Evolutionary conservation across 306 rosid genomes (phyloP).

Genomic region (Biancaea sappan): DNA sequence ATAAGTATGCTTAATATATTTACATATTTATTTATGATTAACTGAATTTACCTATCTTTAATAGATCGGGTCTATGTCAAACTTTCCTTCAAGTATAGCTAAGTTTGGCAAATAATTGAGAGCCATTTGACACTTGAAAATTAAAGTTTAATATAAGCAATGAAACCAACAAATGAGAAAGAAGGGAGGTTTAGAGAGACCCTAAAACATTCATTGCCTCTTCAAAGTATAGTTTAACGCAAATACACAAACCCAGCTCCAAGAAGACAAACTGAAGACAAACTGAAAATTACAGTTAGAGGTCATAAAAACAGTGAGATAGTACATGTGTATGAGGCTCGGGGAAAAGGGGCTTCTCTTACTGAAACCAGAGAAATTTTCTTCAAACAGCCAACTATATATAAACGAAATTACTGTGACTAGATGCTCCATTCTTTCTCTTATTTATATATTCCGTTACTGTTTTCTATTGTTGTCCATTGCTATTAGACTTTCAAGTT

Average conservation of each 20-base stretch:
- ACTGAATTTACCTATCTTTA: not conserved
- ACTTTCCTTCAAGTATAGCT: not conserved
- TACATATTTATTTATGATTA: not conserved
- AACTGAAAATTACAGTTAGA: constrained; percentile 35
- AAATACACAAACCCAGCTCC: constrained; percentile 27
- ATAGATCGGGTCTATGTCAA: not conserved
- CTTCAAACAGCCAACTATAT: constrained; percentile 41
- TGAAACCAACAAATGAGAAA: constrained; percentile 53
- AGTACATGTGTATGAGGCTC: constrained; percentile 37
- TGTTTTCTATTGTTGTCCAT: constrained; percentile 32
- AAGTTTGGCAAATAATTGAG: not conserved
- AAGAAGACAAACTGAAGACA: constrained; percentile 29
- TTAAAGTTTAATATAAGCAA: constrained; percentile 40
- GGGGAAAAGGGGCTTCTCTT: constrained; percentile 42
- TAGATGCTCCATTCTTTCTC: constrained; percentile 50
- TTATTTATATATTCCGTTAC: constrained; percentile 50
- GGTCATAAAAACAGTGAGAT: constrained; percentile 27
- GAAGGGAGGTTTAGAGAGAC: constrained; percentile 41
- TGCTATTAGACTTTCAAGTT: constrained; percentile 48
- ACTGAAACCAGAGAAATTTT: constrained; percentile 26
- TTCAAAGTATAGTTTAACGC: constrained; percentile 30
- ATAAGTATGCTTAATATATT: not conserved
- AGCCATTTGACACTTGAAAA: constrained; percentile 16
- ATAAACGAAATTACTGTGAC: constrained; percentile 33
- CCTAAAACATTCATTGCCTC: constrained; percentile 53